Evolutionary conservation across 495 filamentous ascomycete species (phyloP).

Genomic region (Xylaria sp.): DNA sequence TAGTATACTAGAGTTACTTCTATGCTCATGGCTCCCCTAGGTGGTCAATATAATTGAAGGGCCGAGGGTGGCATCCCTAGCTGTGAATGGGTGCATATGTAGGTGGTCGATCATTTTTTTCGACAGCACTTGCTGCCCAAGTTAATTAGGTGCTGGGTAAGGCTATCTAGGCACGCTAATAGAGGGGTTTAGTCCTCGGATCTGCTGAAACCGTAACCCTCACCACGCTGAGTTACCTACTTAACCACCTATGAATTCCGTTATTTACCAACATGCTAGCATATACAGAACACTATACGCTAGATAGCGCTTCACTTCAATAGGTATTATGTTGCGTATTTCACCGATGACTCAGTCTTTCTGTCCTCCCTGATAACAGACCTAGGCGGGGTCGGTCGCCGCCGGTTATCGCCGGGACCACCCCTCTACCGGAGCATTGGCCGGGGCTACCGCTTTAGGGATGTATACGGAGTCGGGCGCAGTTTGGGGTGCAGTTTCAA

Average conservation of each 20-base stretch:
- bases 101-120: too few relatives aligned
- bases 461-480: not conserved
- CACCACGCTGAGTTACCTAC: not conserved
- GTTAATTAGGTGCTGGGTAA: too few relatives aligned
- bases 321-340: not conserved
- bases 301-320: not conserved
- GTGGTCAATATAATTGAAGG: too few relatives aligned
- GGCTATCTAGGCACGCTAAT: too few relatives aligned
- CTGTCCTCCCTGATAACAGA: not conserved
- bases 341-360: conserved; percentile 19
- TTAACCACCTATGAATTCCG: not conserved
- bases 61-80: too few relatives aligned
- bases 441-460: not conserved
- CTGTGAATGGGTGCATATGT: too few relatives aligned
- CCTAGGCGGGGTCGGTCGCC: conserved; percentile 14
- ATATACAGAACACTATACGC: not conserved
- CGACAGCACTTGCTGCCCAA: too few relatives aligned
- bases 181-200: not conserved
- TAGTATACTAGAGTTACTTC: too few relatives aligned
- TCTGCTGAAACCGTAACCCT: not conserved
- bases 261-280: too few relatives aligned
- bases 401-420: conserved; percentile 18
- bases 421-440: not conserved
- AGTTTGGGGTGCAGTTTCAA: too few relatives aligned
- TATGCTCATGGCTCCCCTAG: too few relatives aligned